phyloP scores from a whole-genome alignment of 345 rosid genomes.

The Salix suchowensis region DNA sequence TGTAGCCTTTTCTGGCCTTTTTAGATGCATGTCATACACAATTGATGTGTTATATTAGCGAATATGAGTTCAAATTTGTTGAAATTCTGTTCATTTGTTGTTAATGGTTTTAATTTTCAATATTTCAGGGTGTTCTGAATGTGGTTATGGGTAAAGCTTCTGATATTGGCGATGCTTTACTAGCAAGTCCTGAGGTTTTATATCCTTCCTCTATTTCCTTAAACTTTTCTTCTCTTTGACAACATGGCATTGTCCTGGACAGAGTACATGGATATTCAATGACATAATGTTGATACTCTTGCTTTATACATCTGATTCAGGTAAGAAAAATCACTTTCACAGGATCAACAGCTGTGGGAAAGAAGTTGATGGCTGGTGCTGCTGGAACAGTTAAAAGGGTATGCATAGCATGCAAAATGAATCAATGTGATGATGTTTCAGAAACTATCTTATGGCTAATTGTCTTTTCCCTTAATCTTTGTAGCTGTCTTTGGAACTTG shows the following conservation, averaged over 20 bases:
- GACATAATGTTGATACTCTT: constrained; percentile 1
- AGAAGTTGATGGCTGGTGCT: constrained; percentile 94
- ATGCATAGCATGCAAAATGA: constrained; percentile 17
- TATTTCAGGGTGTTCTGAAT: constrained; percentile 67
- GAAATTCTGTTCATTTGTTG: constrained; percentile 1
- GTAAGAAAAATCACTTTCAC: constrained; percentile 92
- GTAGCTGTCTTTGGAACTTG: constrained; percentile 90
- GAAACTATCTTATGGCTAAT: constrained; percentile 12
- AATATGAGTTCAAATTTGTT: not conserved
- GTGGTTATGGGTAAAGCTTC: constrained; percentile 87
- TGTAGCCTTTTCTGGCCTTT: not conserved
- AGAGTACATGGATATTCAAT: not conserved
- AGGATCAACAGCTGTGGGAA: constrained; percentile 96
- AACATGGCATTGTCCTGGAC: constrained; percentile 5
- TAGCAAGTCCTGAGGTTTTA: constrained; percentile 69
- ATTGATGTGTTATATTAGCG: not conserved
- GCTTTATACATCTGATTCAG: constrained; percentile 38
- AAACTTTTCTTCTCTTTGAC: not conserved
- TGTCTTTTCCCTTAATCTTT: constrained; percentile 11
- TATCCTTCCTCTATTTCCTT: constrained; percentile 3
- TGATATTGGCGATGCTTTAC: constrained; percentile 81
- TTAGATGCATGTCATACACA: not conserved
- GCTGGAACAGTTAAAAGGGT: constrained; percentile 93
- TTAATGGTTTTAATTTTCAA: constrained; percentile 12
- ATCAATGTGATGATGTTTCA: not conserved